Evolutionary conservation across 2,329 filamentous ascomycete species (phyloP).

Genomic region (Salinomyces thailandicus): DNA sequence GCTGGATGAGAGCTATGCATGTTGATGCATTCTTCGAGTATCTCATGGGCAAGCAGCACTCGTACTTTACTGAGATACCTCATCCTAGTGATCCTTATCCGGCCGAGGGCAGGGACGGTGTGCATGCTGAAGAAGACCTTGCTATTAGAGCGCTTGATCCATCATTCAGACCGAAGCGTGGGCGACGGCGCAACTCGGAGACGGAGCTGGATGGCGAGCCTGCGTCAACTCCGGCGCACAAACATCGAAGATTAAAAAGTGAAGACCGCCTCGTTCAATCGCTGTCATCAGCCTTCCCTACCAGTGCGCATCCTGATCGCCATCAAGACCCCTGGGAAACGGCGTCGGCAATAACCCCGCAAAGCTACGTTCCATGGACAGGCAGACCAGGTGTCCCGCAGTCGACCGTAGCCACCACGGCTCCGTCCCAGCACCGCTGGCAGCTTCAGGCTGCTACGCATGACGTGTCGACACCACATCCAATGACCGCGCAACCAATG

Average conservation of each 20-base stretch:
- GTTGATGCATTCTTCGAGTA: slow-evolving; percentile 93
- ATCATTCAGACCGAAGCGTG: slow-evolving; percentile 54
- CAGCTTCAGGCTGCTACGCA: slow-evolving; percentile 17
- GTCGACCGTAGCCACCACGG: slow-evolving; percentile 33
- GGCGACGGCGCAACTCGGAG: slow-evolving; percentile 39
- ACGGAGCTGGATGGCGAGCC: slow-evolving; percentile 19
- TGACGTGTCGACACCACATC: slow-evolving; percentile 47
- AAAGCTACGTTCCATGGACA: slow-evolving; percentile 26
- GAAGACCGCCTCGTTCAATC: slow-evolving; percentile 11
- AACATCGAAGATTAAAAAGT: slow-evolving; percentile 24
- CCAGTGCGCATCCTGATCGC: slow-evolving; percentile 46
- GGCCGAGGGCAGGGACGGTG: slow-evolving; percentile 63
- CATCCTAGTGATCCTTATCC: slow-evolving; percentile 51
- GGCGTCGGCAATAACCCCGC: slow-evolving; percentile 29
- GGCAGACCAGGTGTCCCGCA: slow-evolving; percentile 29
- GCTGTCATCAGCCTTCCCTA: slow-evolving; percentile 42
- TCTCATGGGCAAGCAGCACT: slow-evolving; percentile 63
- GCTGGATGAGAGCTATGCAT: slow-evolving; percentile 96
- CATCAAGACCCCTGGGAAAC: slow-evolving; percentile 43
- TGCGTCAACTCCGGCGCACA: slow-evolving; percentile 8
- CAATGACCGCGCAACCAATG: slow-evolving; percentile 67
- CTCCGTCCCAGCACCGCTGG: slow-evolving; percentile 29
- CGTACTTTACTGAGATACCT: slow-evolving; percentile 72
- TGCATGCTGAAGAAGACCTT: slow-evolving; percentile 77
- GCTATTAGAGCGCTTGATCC: slow-evolving; percentile 75